A percentile compares a stretch with the other conserved stretches of the same genome.
Evolutionary conservation across 140 eudicot species (phyloP).

Genomic region (Stevia rebaudiana): DNA sequence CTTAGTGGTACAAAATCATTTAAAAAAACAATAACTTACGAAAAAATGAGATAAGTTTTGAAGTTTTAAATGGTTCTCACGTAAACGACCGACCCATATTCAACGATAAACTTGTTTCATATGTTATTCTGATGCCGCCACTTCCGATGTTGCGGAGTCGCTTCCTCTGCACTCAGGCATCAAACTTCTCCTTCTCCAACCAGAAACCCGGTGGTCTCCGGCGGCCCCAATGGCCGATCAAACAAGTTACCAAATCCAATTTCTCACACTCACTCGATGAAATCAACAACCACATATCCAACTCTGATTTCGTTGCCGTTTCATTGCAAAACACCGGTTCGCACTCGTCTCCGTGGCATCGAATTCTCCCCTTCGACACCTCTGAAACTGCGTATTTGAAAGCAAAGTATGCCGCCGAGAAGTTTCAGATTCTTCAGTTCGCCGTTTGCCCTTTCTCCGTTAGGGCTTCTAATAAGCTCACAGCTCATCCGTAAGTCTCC

Average conservation of each 20-base stretch:
- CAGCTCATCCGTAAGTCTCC: slow-evolving; percentile 63
- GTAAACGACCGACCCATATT: too few species aligned
- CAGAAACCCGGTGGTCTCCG: slow-evolving; percentile 6
- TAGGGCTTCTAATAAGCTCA: slow-evolving; percentile 52
- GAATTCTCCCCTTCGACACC: slow-evolving; percentile 57
- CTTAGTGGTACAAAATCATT: too few species aligned
- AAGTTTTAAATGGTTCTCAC: too few species aligned
- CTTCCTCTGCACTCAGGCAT: slow-evolving; percentile 26
- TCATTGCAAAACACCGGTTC: slow-evolving; percentile 77
- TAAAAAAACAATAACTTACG: too few species aligned
- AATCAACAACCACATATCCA: slow-evolving; percentile 35
- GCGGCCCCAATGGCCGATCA: slow-evolving; percentile 38
- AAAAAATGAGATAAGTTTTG: too few species aligned
- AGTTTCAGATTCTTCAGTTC: slow-evolving; percentile 78
- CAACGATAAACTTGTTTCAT: too few species aligned
- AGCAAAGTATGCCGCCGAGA: slow-evolving; percentile 66
- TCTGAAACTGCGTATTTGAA: slow-evolving; percentile 62
- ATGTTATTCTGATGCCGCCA: slow-evolving; percentile 15
- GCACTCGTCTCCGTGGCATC: slow-evolving; percentile 71
- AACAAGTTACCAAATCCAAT: slow-evolving; percentile 73
- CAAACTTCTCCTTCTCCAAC: slow-evolving; percentile 6
- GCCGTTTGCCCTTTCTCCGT: slow-evolving; percentile 81
- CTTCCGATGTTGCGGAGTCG: slow-evolving; percentile 26
- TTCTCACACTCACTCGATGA: slow-evolving; percentile 44
- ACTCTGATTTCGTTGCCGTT: slow-evolving; percentile 67